phyloP scores from a whole-genome alignment of 805 yeast genomes.

The Saturnispora dispora region DNA sequence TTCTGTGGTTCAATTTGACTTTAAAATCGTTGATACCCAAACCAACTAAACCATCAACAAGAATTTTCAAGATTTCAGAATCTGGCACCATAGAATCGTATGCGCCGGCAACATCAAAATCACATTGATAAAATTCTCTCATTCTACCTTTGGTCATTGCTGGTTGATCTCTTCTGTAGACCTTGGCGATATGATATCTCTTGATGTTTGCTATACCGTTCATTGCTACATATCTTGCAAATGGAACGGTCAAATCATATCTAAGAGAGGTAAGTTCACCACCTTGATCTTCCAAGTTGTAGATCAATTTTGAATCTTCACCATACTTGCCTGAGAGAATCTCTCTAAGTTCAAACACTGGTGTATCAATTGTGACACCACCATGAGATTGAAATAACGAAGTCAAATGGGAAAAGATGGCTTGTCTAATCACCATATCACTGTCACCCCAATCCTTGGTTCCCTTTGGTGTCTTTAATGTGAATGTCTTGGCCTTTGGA shows the following conservation, averaged over 20 bases:
- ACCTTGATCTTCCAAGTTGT: conserved; percentile 96
- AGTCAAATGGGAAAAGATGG: conserved; percentile 66
- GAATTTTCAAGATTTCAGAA: conserved; percentile 73
- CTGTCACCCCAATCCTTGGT: conserved; percentile 98
- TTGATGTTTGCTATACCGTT: conserved; percentile 84
- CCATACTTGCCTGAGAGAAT: conserved; percentile 96
- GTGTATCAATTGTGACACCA: conserved; percentile 96
- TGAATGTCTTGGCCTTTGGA: conserved; percentile 31
- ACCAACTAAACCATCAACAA: conserved; percentile 75
- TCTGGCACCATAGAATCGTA: conserved; percentile 96
- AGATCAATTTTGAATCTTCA: conserved; percentile 94
- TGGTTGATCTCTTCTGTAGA: conserved; percentile 98
- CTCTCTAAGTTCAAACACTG: conserved; percentile 93
- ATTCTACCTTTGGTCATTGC: conserved; percentile 99
- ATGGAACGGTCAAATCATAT: conserved; percentile 96
- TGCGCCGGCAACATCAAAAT: conserved; percentile 90
- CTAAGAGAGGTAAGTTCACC: conserved; percentile 94
- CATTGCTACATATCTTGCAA: conserved; percentile 95
- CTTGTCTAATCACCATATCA: conserved; percentile 93
- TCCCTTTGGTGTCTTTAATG: conserved; percentile 92
- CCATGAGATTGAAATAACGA: conserved; percentile 88
- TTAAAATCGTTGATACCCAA: conserved; percentile 86
- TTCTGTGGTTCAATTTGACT: conserved; percentile 89
- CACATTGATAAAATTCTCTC: conserved; percentile 99
- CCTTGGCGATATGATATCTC: conserved; percentile 96